Conservation (phyloP, 1,139 yeast species). For the Petasospora rhodanensis region DNA sequence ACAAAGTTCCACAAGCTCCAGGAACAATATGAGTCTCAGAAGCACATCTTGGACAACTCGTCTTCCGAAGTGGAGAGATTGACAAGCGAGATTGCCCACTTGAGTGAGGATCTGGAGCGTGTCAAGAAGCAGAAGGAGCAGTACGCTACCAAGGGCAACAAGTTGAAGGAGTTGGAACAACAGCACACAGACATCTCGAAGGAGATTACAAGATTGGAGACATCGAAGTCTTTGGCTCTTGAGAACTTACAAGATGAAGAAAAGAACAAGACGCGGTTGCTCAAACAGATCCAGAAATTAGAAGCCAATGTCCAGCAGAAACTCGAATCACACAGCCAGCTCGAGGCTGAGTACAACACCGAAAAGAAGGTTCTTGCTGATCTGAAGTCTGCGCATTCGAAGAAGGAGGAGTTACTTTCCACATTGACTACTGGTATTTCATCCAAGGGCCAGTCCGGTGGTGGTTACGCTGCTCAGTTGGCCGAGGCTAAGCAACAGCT, state of each 20-base stretch:
- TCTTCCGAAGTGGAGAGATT: slow-evolving; percentile 37
- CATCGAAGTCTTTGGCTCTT: slow-evolving; percentile 53
- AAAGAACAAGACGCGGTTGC: slow-evolving; percentile 20
- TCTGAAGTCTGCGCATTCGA: slow-evolving; percentile 46
- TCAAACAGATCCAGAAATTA: slow-evolving; percentile 21
- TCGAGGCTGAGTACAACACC: slow-evolving; percentile 38
- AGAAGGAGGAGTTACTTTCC: slow-evolving; percentile 75
- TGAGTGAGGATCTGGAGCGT: slow-evolving; percentile 57
- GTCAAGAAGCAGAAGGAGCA: slow-evolving; percentile 52
- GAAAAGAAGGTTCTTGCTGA: slow-evolving; percentile 41
- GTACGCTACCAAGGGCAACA: slow-evolving; percentile 61
- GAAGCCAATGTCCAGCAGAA: slow-evolving; percentile 26
- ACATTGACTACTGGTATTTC: slow-evolving; percentile 90
- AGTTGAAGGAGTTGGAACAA: slow-evolving; percentile 55
- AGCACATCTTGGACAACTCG: slow-evolving; percentile 18
- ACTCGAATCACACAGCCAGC: slow-evolving; percentile 24
- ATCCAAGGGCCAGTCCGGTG: slow-evolving; percentile 70
- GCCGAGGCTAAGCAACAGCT: slow-evolving; percentile 58
- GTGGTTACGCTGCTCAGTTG: slow-evolving; percentile 77
- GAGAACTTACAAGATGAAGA: slow-evolving; percentile 53
- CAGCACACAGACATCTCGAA: slow-evolving; percentile 57
- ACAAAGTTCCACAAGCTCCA: slow-evolving; percentile 39
- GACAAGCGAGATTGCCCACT: slow-evolving; percentile 50
- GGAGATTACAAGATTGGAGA: slow-evolving; percentile 61
- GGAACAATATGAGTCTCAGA: slow-evolving; percentile 29